Conservation (phyloP, 1,284 basidiomycete genomes). For the Rhodotorula sp. region DNA sequence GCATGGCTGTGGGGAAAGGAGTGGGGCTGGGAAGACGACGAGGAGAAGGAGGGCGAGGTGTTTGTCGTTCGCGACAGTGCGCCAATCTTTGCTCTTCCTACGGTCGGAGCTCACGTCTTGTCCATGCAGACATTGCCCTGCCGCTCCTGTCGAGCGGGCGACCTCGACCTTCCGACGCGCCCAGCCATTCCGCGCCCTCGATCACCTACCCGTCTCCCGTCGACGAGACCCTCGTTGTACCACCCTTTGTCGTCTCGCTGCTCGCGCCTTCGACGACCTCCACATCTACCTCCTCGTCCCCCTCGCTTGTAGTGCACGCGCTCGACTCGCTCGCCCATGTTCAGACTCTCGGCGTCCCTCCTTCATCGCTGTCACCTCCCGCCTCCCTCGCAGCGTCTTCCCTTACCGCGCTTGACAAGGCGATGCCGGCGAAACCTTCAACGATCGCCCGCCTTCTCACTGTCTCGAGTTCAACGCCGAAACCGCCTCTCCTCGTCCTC, state of each 20-base stretch:
- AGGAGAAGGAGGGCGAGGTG: conserved; percentile 63
- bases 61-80: conserved; percentile 78
- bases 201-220: conserved; percentile 12
- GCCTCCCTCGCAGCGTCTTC: conserved; percentile 53
- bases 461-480: conserved; percentile 54
- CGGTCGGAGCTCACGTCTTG: background rate
- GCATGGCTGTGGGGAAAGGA: conserved; percentile 53
- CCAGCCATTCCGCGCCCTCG: background rate
- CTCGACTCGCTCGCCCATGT: conserved; percentile 67
- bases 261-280: conserved; percentile 59
- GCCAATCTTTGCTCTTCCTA: conserved; percentile 47
- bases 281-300: background rate
- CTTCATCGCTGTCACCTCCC: conserved; percentile 50
- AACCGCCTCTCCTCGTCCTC: conserved; percentile 1
- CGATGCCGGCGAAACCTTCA: background rate
- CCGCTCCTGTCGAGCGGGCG: conserved; percentile 78
- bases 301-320: conserved; percentile 64
- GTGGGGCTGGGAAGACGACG: conserved; percentile 68
- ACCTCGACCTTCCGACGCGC: conserved; percentile 60
- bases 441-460: conserved; percentile 60
- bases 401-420: conserved; percentile 54
- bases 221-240: conserved; percentile 55
- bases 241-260: conserved; percentile 81
- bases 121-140: conserved; percentile 58
- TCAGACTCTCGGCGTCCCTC: conserved; percentile 70